Percentiles rank a stretch among this genome's conserved stretches.
Evolutionary conservation across 208 protist species (phyloP).

Genomic region (Plasmodiophora brassicae): DNA sequence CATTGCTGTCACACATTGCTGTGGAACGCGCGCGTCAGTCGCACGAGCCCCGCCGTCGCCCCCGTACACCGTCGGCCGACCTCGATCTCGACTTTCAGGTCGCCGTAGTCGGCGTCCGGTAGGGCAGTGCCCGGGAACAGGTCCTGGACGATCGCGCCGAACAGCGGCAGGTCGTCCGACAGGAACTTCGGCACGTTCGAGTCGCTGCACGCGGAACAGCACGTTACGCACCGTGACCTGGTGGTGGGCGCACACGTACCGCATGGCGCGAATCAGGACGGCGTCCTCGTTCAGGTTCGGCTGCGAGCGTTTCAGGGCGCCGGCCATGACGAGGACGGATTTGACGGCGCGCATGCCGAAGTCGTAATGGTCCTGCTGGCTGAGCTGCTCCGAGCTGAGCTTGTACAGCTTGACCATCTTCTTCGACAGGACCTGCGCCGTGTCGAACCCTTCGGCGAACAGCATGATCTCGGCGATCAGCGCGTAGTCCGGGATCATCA

Average conservation of each 20-base stretch:
- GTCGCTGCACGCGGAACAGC: constrained; percentile 41
- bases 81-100: constrained; percentile 79
- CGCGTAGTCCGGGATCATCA: constrained; percentile 92
- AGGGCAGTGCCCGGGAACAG: constrained; percentile 92
- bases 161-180: constrained; percentile 92
- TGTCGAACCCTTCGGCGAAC: constrained; percentile 88
- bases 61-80: constrained; percentile 45
- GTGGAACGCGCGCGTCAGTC: neutral
- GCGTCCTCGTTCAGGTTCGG: constrained; percentile 90
- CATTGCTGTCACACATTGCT: constrained; percentile 55
- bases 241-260: constrained; percentile 58
- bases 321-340: constrained; percentile 95
- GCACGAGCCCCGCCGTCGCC: neutral
- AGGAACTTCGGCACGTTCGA: constrained; percentile 97
- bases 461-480: constrained; percentile 95
- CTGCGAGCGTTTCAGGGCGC: constrained; percentile 88
- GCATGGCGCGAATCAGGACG: constrained; percentile 91
- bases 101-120: constrained; percentile 80
- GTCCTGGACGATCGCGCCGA: constrained; percentile 93
- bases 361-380: constrained; percentile 76
- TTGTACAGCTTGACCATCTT: constrained; percentile 97
- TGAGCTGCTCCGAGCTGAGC: constrained; percentile 93
- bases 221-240: neutral
- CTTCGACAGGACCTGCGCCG: constrained; percentile 79
- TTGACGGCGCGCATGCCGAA: constrained; percentile 97